These are phyloP conservation scores for Trichosporon sp. DNA, from an alignment of 1,284 basidiomycete species.

Conservation along the genomic window DNA sequence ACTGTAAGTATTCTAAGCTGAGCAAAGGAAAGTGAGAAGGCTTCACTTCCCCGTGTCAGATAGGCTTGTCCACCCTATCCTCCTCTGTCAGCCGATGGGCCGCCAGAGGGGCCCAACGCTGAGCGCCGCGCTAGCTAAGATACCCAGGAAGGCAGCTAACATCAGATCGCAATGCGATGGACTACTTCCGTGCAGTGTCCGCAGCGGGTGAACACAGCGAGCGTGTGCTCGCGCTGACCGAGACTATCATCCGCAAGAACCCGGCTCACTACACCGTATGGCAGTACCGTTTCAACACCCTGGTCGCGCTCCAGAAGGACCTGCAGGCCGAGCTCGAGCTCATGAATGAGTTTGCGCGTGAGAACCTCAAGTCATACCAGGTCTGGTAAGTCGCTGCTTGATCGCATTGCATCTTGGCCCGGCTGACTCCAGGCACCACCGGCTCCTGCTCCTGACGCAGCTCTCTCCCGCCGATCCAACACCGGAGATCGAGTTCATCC, in stretches of 20 bases:
- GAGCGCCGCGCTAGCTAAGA: too few relatives aligned
- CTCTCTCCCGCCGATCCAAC: conserved; percentile 54
- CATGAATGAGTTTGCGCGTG: conserved; percentile 76
- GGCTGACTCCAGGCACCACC: conserved; percentile 61
- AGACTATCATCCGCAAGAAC: conserved; percentile 76
- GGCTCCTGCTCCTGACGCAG: conserved; percentile 63
- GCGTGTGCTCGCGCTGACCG: conserved; percentile 76
- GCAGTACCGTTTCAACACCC: conserved; percentile 86
- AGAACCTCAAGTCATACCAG: conserved; percentile 87
- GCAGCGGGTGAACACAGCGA: conserved; percentile 67
- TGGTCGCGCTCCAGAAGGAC: conserved; percentile 61
- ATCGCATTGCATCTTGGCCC: not conserved
- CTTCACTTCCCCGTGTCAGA: too few relatives aligned
- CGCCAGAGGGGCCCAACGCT: too few relatives aligned
- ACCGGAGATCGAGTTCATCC: conserved; percentile 72
- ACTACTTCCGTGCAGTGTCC: conserved; percentile 80
- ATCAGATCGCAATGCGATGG: conserved; percentile 81
- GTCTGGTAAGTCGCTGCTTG: conserved; percentile 60
- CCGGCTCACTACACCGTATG: conserved; percentile 93
- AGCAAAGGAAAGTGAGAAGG: not conserved
- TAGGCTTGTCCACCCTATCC: too few relatives aligned
- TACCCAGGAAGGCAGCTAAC: conserved; percentile 5
- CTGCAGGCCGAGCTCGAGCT: conserved; percentile 68
- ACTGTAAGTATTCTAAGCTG: conserved; percentile 59
- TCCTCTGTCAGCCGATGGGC: too few relatives aligned